Base-by-base conservation (phyloP, 1,284 basidiomycete genomes). In the Ganoderma meredithae region DNA sequence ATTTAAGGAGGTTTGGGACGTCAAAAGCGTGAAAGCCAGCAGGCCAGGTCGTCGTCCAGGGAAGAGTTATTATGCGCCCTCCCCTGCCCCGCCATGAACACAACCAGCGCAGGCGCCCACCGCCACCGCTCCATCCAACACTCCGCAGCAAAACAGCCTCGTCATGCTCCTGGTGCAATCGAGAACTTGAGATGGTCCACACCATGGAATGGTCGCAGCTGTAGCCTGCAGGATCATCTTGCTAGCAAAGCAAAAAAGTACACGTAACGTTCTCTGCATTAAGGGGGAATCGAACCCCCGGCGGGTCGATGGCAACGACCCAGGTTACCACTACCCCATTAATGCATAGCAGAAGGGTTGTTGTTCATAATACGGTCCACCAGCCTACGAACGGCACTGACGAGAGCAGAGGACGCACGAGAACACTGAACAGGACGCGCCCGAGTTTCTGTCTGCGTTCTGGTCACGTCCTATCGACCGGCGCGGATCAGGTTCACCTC, bases 221-320 rank as follows among this genome's bases (percentile, higher is more conserved):
- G n/a, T n/a, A n/a, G n/a, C n/a, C n/a, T n/a, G n/a, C n/a, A n/a
- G n/a, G n/a, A n/a, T n/a, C n/a, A n/a, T n/a, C n/a, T n/a, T n/a
- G n/a, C n/a, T n/a, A n/a, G n/a, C n/a, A n/a, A n/a, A n/a, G n/a
- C n/a, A 41, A 41, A 41, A 15, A 15, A 41, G 6, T 9, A 36
- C 2, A 3, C 36, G 36, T 6, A 7, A 2, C 6, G 36, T 36
- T 8, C 7, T 6, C 15, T 77, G 88, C 89, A 90, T 89, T 88
- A 90, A 90, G 88, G 75, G 88, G 87, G 88, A 90, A 90, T 91
- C 86, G 88, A 90, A 90, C 88, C 85, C 88, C 87, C 88, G 88
- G 88, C 88, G 88, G 88, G 88, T 89, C 79, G 79, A 83, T 83
- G 75, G 69, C 71, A 72, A 72, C 71, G 71, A 72, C 71, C 71